Conservation (phyloP, 148 eudicot genomes). For the Arctostaphylos glauca region DNA sequence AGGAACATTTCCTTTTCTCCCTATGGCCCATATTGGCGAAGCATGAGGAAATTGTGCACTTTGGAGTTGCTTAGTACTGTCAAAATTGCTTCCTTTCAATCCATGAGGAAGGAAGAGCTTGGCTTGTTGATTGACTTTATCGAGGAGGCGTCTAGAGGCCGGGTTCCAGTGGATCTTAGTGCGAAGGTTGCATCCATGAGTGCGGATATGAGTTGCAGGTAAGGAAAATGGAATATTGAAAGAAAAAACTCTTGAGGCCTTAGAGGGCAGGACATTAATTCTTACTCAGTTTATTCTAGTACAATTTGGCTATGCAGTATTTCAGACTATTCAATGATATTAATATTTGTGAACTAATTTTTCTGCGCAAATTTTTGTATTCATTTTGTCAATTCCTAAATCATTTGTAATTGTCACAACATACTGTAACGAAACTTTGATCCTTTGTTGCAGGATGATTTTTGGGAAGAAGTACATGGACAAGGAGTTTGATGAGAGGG, state of each 20-base stretch:
- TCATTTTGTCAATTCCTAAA: no score
- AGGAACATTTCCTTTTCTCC: constrained; percentile 25
- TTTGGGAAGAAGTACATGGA: constrained; percentile 39
- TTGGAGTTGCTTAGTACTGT: constrained; percentile 28
- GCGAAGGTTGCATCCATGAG: constrained; percentile 22
- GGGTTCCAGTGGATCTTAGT: constrained; percentile 20
- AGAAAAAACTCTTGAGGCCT: no score
- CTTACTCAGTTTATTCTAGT: no score
- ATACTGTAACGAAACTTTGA: no score
- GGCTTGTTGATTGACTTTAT: constrained; percentile 1
- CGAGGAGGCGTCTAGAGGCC: no score
- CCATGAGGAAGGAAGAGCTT: constrained; percentile 35
- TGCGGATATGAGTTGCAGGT: constrained; percentile 23
- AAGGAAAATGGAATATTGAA: no score
- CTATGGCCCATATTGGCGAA: constrained; percentile 36
- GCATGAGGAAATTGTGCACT: constrained; percentile 37
- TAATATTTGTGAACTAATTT: no score
- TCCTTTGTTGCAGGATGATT: constrained; percentile 25
- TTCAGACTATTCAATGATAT: no score
- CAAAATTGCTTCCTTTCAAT: constrained; percentile 27
- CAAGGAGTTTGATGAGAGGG: constrained; percentile 26
- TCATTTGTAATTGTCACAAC: no score
- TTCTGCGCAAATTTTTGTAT: no score
- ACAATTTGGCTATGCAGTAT: no score
- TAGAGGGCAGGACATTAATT: no score